phyloP scores from a whole-genome alignment of 257 asterid genomes.

The Jacaranda mimosifolia region DNA sequence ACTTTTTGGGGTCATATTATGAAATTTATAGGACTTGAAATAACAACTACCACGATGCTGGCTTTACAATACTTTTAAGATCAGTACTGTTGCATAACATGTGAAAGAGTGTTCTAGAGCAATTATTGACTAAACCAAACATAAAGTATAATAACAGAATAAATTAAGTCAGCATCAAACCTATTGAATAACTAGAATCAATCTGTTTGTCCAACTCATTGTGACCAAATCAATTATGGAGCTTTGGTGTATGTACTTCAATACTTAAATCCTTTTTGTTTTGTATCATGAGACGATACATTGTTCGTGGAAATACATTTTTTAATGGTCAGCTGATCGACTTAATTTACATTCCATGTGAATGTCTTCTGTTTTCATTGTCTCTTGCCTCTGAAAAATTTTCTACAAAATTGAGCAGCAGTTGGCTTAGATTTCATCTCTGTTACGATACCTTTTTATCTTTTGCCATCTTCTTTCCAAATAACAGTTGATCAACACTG shows the following conservation, averaged over 20 bases:
- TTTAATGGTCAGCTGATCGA: too few relatives aligned
- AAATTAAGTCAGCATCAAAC: not conserved
- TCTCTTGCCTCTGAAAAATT: too few relatives aligned
- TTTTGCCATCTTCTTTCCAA: too few relatives aligned
- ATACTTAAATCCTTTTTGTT: not conserved
- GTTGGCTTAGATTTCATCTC: too few relatives aligned
- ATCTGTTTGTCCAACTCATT: constrained; percentile 9
- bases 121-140: not conserved
- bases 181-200: not conserved
- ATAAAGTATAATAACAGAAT: not conserved
- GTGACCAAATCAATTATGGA: not conserved
- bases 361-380: too few relatives aligned
- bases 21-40: not conserved
- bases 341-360: too few relatives aligned
- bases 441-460: too few relatives aligned
- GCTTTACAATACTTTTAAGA: not conserved
- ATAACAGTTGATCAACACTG: too few relatives aligned
- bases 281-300: not conserved
- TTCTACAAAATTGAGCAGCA: too few relatives aligned
- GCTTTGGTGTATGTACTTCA: not conserved
- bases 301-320: too few relatives aligned
- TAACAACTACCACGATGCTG: constrained; percentile 7
- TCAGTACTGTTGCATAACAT: not conserved
- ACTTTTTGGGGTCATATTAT: not conserved
- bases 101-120: not conserved